Conservation (phyloP, 1,284 basidiomycete species). For the Neonothopanus nambi region DNA sequence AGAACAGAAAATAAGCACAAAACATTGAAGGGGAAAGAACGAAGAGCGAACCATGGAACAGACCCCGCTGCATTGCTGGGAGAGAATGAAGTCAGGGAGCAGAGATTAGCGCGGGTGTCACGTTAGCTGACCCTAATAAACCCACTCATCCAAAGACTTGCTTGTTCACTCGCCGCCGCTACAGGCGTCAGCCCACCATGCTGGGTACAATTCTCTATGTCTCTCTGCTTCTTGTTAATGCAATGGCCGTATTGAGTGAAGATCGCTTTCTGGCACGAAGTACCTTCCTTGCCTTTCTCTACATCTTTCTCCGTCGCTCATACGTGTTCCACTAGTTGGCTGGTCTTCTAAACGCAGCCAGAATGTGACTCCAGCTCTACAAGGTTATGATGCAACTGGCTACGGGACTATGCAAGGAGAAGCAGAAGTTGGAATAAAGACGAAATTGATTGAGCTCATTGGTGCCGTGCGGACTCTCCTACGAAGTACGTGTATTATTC, state of each 20-base stretch:
- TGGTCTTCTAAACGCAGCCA: slow-evolving; percentile 80
- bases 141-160: too few relatives aligned
- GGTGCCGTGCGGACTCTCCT: slow-evolving; percentile 92
- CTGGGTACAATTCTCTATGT: slow-evolving; percentile 75
- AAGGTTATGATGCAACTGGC: slow-evolving; percentile 66
- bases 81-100: slow-evolving; percentile 5
- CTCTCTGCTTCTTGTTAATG: slow-evolving; percentile 84
- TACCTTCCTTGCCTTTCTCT: slow-evolving; percentile 42
- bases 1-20: neutral
- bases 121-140: slow-evolving; percentile 1
- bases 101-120: neutral
- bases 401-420: slow-evolving; percentile 43
- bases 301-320: slow-evolving; percentile 12
- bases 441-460: slow-evolving; percentile 87
- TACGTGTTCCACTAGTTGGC: slow-evolving; percentile 64
- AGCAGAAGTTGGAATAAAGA: slow-evolving; percentile 77
- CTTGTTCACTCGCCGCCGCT: slow-evolving; percentile 13
- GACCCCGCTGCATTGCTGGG: slow-evolving; percentile 25
- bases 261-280: slow-evolving; percentile 93
- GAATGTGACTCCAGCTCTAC: slow-evolving; percentile 53
- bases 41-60: slow-evolving; percentile 19
- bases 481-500: slow-evolving; percentile 66
- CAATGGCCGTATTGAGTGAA: slow-evolving; percentile 92
- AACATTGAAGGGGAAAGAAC: neutral
- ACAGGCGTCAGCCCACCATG: slow-evolving; percentile 28